These are phyloP conservation scores for Phyllosticta paracitricarpa DNA, from an alignment of 2,329 filamentous ascomycete species.

Conservation along the genomic window DNA sequence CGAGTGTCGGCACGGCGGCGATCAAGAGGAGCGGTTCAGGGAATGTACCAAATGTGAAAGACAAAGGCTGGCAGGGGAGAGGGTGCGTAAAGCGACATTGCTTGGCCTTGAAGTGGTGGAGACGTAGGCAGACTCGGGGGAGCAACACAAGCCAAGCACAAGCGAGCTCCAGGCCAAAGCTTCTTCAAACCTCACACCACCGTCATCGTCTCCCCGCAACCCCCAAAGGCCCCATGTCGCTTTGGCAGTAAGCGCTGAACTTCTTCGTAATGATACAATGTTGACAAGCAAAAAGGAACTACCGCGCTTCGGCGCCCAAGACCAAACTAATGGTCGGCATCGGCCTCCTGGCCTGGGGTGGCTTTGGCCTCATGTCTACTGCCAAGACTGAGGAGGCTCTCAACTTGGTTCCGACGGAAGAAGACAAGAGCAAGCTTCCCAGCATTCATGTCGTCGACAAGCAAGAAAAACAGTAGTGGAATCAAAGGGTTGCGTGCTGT, in stretches of 20 bases:
- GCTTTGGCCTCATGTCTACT: slow-evolving; percentile 60
- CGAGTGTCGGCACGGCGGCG: neutral
- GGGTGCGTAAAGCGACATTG: slow-evolving; percentile 5
- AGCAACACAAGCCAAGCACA: neutral
- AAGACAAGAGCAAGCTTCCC: slow-evolving; percentile 63
- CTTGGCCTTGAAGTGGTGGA: neutral
- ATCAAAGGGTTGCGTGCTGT: too few relatives aligned
- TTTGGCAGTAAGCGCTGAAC: slow-evolving; percentile 25
- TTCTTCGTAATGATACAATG: neutral
- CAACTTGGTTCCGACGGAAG: slow-evolving; percentile 60
- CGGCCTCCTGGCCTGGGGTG: slow-evolving; percentile 67
- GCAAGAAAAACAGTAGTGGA: neutral
- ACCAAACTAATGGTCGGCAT: slow-evolving; percentile 63
- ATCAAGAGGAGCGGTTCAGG: neutral
- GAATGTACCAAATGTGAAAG: slow-evolving; percentile 1
- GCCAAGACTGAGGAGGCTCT: slow-evolving; percentile 64
- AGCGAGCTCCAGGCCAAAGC: slow-evolving; percentile 5
- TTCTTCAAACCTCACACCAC: slow-evolving; percentile 8
- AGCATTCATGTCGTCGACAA: slow-evolving; percentile 51
- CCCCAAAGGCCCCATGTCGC: slow-evolving; percentile 17
- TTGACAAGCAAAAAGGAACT: slow-evolving; percentile 32
- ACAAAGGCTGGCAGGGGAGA: neutral
- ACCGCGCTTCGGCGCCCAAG: slow-evolving; percentile 59
- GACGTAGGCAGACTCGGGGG: neutral
- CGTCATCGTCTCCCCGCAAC: neutral